Evolutionary conservation across 192 early-diverging fungal species (phyloP).

Genomic region (Dispira parvispora): DNA sequence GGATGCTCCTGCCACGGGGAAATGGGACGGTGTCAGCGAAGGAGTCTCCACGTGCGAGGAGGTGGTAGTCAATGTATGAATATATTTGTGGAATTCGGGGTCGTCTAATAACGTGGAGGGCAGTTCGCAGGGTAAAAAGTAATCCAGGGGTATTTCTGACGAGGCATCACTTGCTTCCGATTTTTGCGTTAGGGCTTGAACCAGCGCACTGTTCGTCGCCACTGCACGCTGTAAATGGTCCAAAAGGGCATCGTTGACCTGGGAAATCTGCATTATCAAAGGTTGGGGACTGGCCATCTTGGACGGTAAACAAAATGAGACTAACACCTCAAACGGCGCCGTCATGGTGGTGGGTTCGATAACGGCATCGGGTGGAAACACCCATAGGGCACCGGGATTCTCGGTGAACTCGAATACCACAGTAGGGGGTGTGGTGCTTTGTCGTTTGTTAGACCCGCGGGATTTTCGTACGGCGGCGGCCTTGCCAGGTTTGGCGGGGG

Average conservation of each 20-base stretch:
- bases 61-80: neutral
- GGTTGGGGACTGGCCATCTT: conserved; percentile 9
- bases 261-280: conserved; percentile 14
- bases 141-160: conserved; percentile 2
- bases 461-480: neutral
- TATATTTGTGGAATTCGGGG: conserved; percentile 4
- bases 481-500: neutral
- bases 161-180: neutral
- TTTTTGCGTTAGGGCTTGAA: neutral
- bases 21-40: neutral
- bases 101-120: conserved; percentile 5
- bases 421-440: neutral
- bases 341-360: conserved; percentile 18
- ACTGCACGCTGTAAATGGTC: neutral
- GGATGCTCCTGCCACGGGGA: neutral
- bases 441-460: too few species aligned
- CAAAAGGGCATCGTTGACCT: neutral
- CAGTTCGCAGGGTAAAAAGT: conserved; percentile 11
- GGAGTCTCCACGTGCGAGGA: neutral
- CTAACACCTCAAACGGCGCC: conserved; percentile 16
- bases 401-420: conserved; percentile 43
- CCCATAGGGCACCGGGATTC: conserved; percentile 23
- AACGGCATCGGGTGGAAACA: conserved; percentile 36
- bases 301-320: conserved; percentile 12
- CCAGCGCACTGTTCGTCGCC: neutral